Evolutionary conservation across 306 rosid genomes (phyloP), one percentile per base, ranked within the genome.

Genomic region (Dalbergia cultrata): DNA sequence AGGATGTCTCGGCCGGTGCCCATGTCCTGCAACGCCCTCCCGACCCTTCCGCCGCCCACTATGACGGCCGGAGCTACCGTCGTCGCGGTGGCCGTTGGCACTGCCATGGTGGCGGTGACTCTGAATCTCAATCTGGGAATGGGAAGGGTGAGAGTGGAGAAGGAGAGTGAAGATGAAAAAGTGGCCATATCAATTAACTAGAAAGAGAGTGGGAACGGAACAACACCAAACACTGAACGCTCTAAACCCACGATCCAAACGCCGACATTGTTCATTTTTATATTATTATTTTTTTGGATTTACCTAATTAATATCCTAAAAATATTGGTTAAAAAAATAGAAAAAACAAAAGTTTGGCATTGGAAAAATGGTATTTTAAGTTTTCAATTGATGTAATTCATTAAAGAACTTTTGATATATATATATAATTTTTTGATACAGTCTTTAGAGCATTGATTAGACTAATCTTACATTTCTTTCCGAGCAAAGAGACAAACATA

Each of bases 1-100:
- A 95, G 84, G 9, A 85, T 8, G 76, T 95, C 99, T 47, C 83
- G 64, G 22, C 97, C 97, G 47, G 33, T 77, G 7, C 99, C 99
- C 93, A 93, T 87, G 33, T 87, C 97, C 64, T 88, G 71, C 70
- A 95, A 78, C 35, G 97, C 98, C 54, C 78, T 91, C 0, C 99
- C 99, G 0, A 93, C 97, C 56, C 99, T 86, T 34, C 99, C 99
- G 16, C 91, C 87, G 13, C 99, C 99, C 31, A 95, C 98, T 13
- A 95, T 95, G 57, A 91, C 94, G 5, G 99, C 97, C 0, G 99
- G 98, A 4, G 68, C 75, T 0, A 91, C 95, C 83, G 63, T 87
- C 4, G 86, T 54, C 0, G 39, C 79, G 19, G 82, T 10, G 63
- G 66, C 61, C 21, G 85, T 50, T 9, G 85, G 47, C 64, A 86